These are phyloP conservation scores for Toxoplasma gondii DNA, from an alignment of 169 alveolate species.

Conservation along the genomic window DNA sequence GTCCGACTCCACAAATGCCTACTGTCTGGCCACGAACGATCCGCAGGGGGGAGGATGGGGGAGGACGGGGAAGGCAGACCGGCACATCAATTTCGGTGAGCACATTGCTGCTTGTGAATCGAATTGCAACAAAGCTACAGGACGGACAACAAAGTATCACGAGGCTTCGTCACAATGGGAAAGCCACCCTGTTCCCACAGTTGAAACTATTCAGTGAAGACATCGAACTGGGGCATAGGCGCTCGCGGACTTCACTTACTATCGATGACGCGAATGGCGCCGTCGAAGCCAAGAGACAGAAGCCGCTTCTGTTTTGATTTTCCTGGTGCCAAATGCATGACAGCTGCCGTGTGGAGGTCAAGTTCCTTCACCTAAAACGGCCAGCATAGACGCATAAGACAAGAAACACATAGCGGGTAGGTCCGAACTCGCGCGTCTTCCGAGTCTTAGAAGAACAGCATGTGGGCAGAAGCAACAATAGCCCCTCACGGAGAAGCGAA, in stretches of 20 bases:
- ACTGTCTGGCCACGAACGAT: no score
- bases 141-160: no score
- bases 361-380: neutral
- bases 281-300: constrained; percentile 41
- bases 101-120: no score
- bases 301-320: neutral
- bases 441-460: neutral
- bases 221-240: neutral
- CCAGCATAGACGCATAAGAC: neutral
- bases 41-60: no score
- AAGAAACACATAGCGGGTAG: neutral
- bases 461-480: neutral
- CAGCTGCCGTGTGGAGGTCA: constrained; percentile 30
- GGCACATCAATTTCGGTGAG: no score
- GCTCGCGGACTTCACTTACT: neutral
- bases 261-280: constrained; percentile 32
- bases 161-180: no score
- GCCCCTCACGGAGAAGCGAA: neutral
- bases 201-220: no score
- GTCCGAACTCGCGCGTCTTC: neutral
- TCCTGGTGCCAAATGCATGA: constrained; percentile 16
- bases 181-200: no score
- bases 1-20: no score
- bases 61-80: no score
- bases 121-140: no score